Percentiles rank a stretch among this genome's conserved stretches.
phyloP scores from a whole-genome alignment of 164 flowering plant genomes.

The Magnolia sinica region DNA sequence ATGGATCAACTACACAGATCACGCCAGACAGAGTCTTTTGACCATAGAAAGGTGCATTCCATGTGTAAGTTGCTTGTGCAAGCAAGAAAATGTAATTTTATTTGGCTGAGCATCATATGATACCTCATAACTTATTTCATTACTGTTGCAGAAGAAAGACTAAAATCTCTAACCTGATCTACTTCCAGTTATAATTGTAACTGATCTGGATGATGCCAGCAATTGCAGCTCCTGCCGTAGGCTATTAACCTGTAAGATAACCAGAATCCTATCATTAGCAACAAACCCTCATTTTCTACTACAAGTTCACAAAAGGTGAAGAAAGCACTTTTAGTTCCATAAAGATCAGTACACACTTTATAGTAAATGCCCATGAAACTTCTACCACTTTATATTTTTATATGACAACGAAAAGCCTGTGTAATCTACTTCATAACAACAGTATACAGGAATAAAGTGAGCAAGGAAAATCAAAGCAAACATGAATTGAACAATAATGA shows the following conservation, averaged over 20 bases:
- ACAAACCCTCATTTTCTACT: too few relatives aligned
- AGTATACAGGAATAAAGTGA: too few relatives aligned
- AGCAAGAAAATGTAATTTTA: too few relatives aligned
- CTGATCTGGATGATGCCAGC: constrained; percentile 48
- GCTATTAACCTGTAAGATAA: constrained; percentile 54
- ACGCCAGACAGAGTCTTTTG: too few relatives aligned
- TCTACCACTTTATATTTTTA: neutral
- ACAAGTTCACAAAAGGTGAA: neutral
- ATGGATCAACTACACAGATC: too few relatives aligned
- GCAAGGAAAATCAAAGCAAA: too few relatives aligned
- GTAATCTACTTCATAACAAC: too few relatives aligned
- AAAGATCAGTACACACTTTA: neutral
- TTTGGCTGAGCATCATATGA: neutral
- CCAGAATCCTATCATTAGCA: too few relatives aligned
- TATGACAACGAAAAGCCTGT: too few relatives aligned
- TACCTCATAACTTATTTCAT: neutral
- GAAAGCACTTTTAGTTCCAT: neutral
- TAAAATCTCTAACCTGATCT: constrained; percentile 45
- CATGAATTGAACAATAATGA: too few relatives aligned
- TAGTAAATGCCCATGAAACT: neutral
- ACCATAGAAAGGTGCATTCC: too few relatives aligned
- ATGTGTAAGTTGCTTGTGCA: too few relatives aligned
- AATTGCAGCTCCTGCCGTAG: constrained; percentile 65
- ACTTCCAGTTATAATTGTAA: constrained; percentile 56
- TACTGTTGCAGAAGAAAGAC: neutral